Evolutionary conservation across 768 basidiomycete genomes (phyloP).

Genomic region (Dioszegia hungarica): DNA sequence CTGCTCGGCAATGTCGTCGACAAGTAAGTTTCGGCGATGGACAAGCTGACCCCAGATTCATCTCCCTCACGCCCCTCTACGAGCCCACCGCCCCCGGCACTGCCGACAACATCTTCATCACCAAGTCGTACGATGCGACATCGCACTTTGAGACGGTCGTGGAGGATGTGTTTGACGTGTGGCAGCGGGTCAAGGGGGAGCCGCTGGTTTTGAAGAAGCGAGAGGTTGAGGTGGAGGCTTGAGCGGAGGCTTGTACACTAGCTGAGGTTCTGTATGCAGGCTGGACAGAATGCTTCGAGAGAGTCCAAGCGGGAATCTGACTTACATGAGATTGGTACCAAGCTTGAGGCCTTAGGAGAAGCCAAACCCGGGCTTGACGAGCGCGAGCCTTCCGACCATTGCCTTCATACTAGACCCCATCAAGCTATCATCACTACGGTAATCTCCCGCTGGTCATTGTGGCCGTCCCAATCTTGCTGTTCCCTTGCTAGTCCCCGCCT

Average conservation of each 20-base stretch:
- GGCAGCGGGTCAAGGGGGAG: conserved; percentile 67
- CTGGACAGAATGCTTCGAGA: neutral
- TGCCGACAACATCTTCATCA: conserved; percentile 90
- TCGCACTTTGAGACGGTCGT: conserved; percentile 99
- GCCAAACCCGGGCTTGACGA: too few species aligned
- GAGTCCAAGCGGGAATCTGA: too few species aligned
- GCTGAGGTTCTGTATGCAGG: neutral
- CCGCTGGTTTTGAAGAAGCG: conserved; percentile 46
- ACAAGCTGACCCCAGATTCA: conserved; percentile 62
- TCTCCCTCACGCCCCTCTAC: conserved; percentile 81
- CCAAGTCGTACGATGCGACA: conserved; percentile 95
- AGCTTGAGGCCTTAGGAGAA: too few species aligned
- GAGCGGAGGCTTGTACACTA: neutral
- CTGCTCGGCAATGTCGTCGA: conserved; percentile 89
- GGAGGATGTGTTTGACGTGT: conserved; percentile 93
- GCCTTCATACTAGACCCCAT: too few species aligned
- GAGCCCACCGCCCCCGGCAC: conserved; percentile 76
- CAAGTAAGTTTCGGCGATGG: conserved; percentile 61
- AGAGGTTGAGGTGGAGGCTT: conserved; percentile 44
- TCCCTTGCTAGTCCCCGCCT: too few species aligned
- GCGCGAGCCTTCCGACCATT: too few species aligned
- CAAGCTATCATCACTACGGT: too few species aligned
- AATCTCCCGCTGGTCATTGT: too few species aligned
- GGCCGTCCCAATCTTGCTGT: too few species aligned
- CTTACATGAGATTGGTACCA: too few species aligned